Percentiles rank a stretch among this genome's conserved stretches.
Conservation (phyloP, 1,139 yeast genomes). For the Hyphopichia pseudoburtonii region DNA sequence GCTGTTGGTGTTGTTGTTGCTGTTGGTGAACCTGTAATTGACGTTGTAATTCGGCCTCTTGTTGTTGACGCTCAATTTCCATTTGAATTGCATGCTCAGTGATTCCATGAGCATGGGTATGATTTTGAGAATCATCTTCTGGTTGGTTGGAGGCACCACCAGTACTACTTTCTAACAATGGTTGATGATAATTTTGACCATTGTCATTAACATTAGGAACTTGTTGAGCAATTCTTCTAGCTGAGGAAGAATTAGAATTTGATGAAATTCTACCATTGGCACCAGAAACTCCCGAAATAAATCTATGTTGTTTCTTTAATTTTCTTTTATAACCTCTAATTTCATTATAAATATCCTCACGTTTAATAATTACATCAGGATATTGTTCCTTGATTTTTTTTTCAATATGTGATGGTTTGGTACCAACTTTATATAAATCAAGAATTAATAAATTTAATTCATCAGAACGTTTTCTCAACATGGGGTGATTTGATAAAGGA, state of each 20-base stretch:
- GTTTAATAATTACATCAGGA: conserved; percentile 55
- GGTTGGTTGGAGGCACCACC: conserved; percentile 30
- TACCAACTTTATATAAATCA: conserved; percentile 55
- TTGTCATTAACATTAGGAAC: not conserved
- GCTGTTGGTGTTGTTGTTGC: too few relatives aligned
- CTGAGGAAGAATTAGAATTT: not conserved
- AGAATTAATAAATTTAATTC: conserved; percentile 53
- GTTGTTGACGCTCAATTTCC: conserved; percentile 26
- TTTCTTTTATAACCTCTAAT: conserved; percentile 59
- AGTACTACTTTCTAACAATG: conserved; percentile 28
- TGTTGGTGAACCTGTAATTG: conserved; percentile 34
- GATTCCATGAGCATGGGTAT: conserved; percentile 10
- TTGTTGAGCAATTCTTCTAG: conserved; percentile 1
- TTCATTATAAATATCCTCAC: conserved; percentile 60
- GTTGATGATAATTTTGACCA: conserved; percentile 18
- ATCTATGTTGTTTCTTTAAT: conserved; percentile 43
- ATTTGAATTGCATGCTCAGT: conserved; percentile 4
- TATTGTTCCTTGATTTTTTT: conserved; percentile 52
- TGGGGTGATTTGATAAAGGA: conserved; percentile 56
- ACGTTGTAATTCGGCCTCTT: conserved; percentile 41
- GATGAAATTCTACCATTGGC: not conserved
- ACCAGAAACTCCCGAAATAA: conserved; percentile 7
- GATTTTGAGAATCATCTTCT: conserved; percentile 16
- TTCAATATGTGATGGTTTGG: conserved; percentile 59
- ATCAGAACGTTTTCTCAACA: conserved; percentile 55